These are phyloP conservation scores for Xylaria sp. DNA, from an alignment of 2,329 filamentous ascomycete genomes.

Conservation along the genomic window DNA sequence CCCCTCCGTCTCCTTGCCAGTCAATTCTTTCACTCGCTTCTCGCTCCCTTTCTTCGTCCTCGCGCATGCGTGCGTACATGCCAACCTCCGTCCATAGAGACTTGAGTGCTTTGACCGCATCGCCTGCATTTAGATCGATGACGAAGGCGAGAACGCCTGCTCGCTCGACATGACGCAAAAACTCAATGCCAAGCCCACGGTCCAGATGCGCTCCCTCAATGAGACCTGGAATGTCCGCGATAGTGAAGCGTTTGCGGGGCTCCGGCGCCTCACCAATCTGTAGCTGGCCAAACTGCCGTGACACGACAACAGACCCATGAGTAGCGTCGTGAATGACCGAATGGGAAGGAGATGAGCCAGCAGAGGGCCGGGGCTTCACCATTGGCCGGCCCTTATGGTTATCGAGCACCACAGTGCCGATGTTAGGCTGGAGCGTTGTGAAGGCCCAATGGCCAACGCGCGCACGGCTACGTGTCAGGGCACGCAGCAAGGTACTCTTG, in stretches of 20 bases:
- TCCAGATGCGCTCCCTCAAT: constrained; percentile 94
- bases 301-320: constrained; percentile 47
- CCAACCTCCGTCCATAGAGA: constrained; percentile 91
- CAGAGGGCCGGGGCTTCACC: constrained; percentile 47
- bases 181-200: constrained; percentile 88
- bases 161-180: constrained; percentile 93
- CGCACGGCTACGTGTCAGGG: constrained; percentile 87
- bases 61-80: constrained; percentile 82
- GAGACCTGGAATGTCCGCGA: constrained; percentile 95
- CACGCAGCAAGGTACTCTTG: constrained; percentile 90
- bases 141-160: constrained; percentile 95
- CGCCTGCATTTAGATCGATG: constrained; percentile 81
- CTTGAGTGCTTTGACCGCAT: constrained; percentile 82
- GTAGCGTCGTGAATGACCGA: constrained; percentile 52
- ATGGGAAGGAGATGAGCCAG: constrained; percentile 50
- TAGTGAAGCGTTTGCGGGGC: constrained; percentile 82
- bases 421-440: constrained; percentile 93
- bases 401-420: constrained; percentile 94
- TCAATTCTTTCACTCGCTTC: constrained; percentile 68
- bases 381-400: constrained; percentile 81
- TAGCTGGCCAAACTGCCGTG: constrained; percentile 38
- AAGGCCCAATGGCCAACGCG: constrained; percentile 96
- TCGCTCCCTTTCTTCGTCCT: constrained; percentile 76
- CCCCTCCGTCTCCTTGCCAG: constrained; percentile 67
- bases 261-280: constrained; percentile 52